Percentiles rank a stretch among this genome's conserved stretches.
These are phyloP conservation scores for Camellia oleifera DNA, from an alignment of 179 eudicot species.

Conservation along the genomic window DNA sequence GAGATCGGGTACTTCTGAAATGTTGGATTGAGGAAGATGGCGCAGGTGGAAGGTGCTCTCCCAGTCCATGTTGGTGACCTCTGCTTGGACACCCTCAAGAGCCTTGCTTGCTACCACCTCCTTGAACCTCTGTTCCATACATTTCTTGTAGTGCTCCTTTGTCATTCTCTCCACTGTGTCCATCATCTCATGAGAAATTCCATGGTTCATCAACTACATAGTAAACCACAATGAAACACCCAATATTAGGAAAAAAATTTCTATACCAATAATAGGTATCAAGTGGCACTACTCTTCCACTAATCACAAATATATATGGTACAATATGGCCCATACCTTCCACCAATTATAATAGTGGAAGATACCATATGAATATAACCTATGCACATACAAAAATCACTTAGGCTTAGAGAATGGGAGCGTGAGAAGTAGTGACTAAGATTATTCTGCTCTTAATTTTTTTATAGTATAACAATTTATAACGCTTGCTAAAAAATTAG, in stretches of 20 bases:
- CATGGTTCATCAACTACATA: slow-evolving; percentile 61
- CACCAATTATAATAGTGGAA: too few relatives aligned
- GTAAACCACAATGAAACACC: background rate
- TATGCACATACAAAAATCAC: too few relatives aligned
- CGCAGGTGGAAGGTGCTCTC: slow-evolving; percentile 70
- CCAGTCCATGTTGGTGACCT: slow-evolving; percentile 62
- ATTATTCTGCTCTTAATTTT: too few relatives aligned
- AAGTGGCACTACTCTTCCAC: too few relatives aligned
- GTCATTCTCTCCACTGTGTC: slow-evolving; percentile 62
- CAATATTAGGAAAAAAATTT: background rate
- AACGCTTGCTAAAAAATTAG: too few relatives aligned
- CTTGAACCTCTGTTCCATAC: slow-evolving; percentile 64
- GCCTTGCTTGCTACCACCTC: slow-evolving; percentile 55
- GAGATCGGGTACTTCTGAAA: slow-evolving; percentile 59
- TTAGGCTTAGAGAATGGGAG: too few relatives aligned
- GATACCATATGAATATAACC: too few relatives aligned
- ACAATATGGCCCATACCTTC: too few relatives aligned
- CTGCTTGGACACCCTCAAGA: slow-evolving; percentile 55
- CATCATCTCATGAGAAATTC: slow-evolving; percentile 48
- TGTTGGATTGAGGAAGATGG: slow-evolving; percentile 66
- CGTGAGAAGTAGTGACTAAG: too few relatives aligned
- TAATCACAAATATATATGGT: too few relatives aligned
- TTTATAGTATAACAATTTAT: too few relatives aligned
- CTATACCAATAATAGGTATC: too few relatives aligned
- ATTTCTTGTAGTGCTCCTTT: slow-evolving; percentile 65